Evolutionary conservation across 352 stramenopile species (phyloP).

Genomic region (Pythium vanterpoolii): DNA sequence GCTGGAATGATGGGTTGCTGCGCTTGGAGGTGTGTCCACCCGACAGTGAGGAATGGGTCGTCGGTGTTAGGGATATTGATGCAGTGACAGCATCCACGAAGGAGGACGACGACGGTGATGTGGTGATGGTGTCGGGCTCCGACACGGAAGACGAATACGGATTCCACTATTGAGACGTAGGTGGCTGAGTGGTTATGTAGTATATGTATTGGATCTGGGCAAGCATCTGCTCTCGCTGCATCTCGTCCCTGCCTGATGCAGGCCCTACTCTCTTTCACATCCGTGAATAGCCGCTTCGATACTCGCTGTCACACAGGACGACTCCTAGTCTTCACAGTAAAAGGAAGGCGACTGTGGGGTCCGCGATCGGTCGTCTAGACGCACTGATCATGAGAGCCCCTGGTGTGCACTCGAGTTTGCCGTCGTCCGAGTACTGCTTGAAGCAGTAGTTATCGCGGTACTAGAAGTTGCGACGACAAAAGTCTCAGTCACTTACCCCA

Average conservation of each 20-base stretch:
- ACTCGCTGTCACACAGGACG: background rate
- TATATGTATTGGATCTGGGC: background rate
- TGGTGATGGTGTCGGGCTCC: conserved; percentile 12
- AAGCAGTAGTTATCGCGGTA: background rate
- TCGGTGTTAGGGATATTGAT: conserved; percentile 2
- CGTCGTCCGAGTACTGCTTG: conserved; percentile 26
- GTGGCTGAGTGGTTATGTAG: background rate
- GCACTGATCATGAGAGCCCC: background rate
- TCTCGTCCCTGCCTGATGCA: no score
- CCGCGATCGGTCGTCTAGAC: background rate
- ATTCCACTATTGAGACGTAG: background rate
- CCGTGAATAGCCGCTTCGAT: background rate
- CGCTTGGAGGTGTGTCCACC: conserved; percentile 6
- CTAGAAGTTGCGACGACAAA: background rate
- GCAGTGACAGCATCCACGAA: no score
- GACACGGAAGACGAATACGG: conserved; percentile 12
- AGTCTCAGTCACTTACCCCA: background rate
- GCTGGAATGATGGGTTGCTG: conserved; percentile 9
- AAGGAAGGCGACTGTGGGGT: no score
- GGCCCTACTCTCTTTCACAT: no score
- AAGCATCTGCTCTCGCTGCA: no score
- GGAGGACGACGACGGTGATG: conserved; percentile 11
- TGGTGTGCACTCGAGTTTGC: conserved; percentile 22
- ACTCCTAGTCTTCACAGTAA: background rate
- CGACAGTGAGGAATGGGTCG: conserved; percentile 17